Base-by-base conservation (phyloP, 2,329 filamentous ascomycete genomes). In the Thielaviopsis euricoi region DNA sequence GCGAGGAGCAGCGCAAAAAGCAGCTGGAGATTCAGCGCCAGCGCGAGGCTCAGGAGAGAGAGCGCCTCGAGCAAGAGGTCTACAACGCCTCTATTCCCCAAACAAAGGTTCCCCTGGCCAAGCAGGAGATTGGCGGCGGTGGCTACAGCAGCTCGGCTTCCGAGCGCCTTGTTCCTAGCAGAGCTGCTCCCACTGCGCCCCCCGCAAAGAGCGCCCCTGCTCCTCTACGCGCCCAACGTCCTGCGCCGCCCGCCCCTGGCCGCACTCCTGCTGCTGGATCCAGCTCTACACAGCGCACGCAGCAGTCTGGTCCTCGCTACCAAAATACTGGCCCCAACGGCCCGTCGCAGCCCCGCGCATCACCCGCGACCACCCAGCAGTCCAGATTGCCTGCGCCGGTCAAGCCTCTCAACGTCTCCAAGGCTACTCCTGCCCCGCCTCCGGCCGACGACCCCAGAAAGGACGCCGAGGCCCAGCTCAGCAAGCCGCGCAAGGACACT, bases 51-150 rank as follows among this genome's bases (percentile, higher is more conserved):
- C 80, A 82, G 62, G 85, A 89, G 64, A 80, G 83, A 65, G 79
- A 79, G 57, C 79, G 87, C 57, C 81, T 85, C 63, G 89, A 95
- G 55, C 76, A 87, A 64, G 89, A 93, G 67, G 87, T 83, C 19
- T 96, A 95, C 71, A 95, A 97, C 69, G 86, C 88, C 40, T 89
- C 87, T 23, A 73, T 96, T 60, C 91, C 89, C 33, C 86, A 95
- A 74, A 83, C 79, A 62, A 88, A 87, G 67, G 73, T 83, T 12
- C 87, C 88, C 2, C 66, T 93, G 63, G 89, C 90, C 33, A 88
- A 97, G 69, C 90, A 96, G 71, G 93, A 97, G 69, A 73, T 97
- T 64, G 88, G 87, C 59, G 83, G 84, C 33, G 75, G 77, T 61
- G 72, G 75, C 51, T 57, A 57, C 49, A n/a, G 61, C 60, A 64